phyloP scores from a whole-genome alignment of 441 rosid genomes.

The Croton laevigatus region DNA sequence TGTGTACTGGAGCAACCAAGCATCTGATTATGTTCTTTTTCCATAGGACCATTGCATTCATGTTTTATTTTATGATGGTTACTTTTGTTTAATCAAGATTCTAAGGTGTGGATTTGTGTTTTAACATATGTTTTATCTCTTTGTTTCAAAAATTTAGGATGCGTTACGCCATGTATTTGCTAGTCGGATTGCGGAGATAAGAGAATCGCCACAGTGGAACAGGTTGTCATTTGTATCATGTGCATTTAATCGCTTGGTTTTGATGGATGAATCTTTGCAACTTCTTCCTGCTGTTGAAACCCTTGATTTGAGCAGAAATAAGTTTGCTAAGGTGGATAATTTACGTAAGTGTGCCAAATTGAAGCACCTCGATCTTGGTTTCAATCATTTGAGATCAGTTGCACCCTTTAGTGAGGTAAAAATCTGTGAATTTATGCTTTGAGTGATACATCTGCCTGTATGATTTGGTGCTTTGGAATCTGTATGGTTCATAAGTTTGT shows the following conservation, averaged over 20 bases:
- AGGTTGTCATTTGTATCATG: slow-evolving; percentile 80
- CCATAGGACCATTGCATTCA: not conserved
- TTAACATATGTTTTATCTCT: not conserved
- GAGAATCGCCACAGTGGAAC: slow-evolving; percentile 81
- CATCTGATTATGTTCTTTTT: not conserved
- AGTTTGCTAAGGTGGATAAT: slow-evolving; percentile 84
- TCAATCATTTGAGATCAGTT: slow-evolving; percentile 75
- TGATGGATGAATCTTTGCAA: slow-evolving; percentile 98
- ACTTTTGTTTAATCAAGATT: not conserved
- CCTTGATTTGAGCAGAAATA: slow-evolving; percentile 92
- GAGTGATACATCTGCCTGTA: not conserved
- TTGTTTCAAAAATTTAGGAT: slow-evolving; percentile 47
- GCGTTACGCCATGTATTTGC: slow-evolving; percentile 93
- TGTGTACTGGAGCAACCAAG: not conserved
- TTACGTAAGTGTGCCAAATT: slow-evolving; percentile 71
- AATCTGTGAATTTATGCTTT: slow-evolving; percentile 9
- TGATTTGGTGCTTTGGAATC: slow-evolving; percentile 9
- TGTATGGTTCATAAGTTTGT: not conserved
- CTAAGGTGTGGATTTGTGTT: not conserved
- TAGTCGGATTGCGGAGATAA: slow-evolving; percentile 82
- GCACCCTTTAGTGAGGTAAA: slow-evolving; percentile 72
- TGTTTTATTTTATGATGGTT: not conserved
- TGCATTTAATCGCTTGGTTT: slow-evolving; percentile 74
- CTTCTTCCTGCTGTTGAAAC: slow-evolving; percentile 96
- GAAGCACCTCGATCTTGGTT: slow-evolving; percentile 94